Conservation (phyloP, 139 green algal species). For the Chlorella sorokiniana region DNA sequence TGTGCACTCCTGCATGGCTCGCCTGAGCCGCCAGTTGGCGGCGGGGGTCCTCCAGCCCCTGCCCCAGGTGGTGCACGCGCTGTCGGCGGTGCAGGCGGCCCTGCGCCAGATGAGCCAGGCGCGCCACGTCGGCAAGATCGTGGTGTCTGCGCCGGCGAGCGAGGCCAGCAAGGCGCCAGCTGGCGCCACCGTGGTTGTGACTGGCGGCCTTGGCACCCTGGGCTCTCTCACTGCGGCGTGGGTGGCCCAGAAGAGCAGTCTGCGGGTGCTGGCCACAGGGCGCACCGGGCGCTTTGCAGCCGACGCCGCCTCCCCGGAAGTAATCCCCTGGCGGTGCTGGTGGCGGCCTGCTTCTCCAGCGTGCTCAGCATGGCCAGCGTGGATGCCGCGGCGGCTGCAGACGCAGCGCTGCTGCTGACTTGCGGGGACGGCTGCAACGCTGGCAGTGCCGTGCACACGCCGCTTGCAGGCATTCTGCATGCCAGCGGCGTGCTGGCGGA, state of each 20-base stretch:
- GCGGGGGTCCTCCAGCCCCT: constrained; percentile 56
- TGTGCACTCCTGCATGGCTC: constrained; percentile 48
- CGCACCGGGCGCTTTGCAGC: constrained; percentile 54
- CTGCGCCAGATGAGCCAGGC: constrained; percentile 87
- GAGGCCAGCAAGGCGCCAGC: background rate
- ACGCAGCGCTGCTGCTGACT: constrained; percentile 51
- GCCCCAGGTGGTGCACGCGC: constrained; percentile 46
- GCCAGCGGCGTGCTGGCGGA: constrained; percentile 78
- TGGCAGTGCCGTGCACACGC: constrained; percentile 21
- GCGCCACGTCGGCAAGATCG: constrained; percentile 85
- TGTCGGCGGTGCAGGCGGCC: constrained; percentile 60
- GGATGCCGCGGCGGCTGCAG: constrained; percentile 39
- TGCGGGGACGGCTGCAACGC: constrained; percentile 56
- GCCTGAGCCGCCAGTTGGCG: constrained; percentile 49
- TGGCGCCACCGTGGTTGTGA: constrained; percentile 52
- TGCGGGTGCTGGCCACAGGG: constrained; percentile 53
- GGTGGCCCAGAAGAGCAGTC: constrained; percentile 52
- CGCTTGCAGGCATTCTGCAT: constrained; percentile 61
- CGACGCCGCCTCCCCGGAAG: too few species aligned
- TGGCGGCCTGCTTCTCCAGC: background rate
- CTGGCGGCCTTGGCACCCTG: constrained; percentile 78
- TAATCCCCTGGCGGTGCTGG: background rate
- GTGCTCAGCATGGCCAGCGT: constrained; percentile 32
- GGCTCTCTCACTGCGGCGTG: constrained; percentile 65
- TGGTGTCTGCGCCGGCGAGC: constrained; percentile 50